A percentile compares a stretch with the other conserved stretches of the same genome.
Evolutionary conservation across 2,329 filamentous ascomycete species (phyloP).

Genomic region (Aspergillus neoniger): DNA sequence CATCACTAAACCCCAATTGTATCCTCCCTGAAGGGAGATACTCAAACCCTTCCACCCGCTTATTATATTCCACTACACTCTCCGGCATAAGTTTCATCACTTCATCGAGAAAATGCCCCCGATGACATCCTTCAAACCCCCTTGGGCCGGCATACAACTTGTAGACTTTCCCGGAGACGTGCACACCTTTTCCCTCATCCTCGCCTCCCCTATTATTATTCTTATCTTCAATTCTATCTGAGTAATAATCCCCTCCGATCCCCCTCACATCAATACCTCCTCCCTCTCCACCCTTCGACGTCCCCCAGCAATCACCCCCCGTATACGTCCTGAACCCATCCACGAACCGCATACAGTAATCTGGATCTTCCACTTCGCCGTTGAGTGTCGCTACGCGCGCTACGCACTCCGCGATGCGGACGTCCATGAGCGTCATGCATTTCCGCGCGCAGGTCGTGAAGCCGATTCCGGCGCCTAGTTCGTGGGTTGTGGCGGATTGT

Average conservation of each 20-base stretch:
- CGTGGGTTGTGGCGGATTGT: constrained; percentile 19
- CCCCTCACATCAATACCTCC: too few species aligned
- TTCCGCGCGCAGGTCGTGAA: constrained; percentile 24
- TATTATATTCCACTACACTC: constrained; percentile 37
- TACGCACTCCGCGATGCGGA: constrained; percentile 17
- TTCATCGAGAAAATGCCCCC: constrained; percentile 46
- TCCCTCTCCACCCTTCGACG: background rate
- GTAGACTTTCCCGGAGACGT: constrained; percentile 19
- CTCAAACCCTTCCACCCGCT: constrained; percentile 37
- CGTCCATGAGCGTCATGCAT: constrained; percentile 26
- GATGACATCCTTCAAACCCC: constrained; percentile 33
- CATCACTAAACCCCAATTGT: constrained; percentile 48
- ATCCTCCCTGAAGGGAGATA: constrained; percentile 26
- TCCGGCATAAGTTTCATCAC: constrained; percentile 45
- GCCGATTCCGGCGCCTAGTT: constrained; percentile 32
- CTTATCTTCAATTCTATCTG: too few species aligned
- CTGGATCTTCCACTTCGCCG: constrained; percentile 15
- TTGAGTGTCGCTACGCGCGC: constrained; percentile 15
- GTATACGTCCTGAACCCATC: constrained; percentile 27
- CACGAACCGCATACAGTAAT: constrained; percentile 26
- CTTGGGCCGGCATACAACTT: constrained; percentile 16
- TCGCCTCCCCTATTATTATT: background rate
- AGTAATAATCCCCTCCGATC: too few species aligned
- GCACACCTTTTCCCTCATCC: background rate
- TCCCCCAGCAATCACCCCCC: too few species aligned